Evolutionary conservation across 1,139 yeast genomes (phyloP).

Genomic region (Blastobotrys aristatus): DNA sequence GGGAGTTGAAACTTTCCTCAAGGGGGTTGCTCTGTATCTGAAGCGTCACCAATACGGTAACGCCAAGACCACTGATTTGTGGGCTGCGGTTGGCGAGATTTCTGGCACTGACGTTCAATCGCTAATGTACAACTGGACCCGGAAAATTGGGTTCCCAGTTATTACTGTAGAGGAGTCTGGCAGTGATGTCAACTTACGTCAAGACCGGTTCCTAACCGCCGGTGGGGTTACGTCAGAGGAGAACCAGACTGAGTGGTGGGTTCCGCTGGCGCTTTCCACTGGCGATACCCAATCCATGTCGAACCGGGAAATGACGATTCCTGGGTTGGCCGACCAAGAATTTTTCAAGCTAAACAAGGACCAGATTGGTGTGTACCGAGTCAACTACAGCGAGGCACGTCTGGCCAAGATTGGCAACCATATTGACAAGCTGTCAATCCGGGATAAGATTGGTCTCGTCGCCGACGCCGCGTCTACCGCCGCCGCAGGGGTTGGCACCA

Average conservation of each 20-base stretch:
- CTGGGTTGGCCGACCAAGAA: constrained; percentile 36
- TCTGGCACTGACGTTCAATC: constrained; percentile 67
- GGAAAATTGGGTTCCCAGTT: constrained; percentile 79
- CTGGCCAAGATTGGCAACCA: constrained; percentile 37
- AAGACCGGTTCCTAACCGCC: constrained; percentile 70
- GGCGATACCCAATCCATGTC: constrained; percentile 54
- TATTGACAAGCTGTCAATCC: constrained; percentile 44
- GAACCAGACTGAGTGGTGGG: constrained; percentile 70
- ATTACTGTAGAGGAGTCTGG: constrained; percentile 50
- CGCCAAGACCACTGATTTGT: constrained; percentile 73
- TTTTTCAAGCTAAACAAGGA: constrained; percentile 78
- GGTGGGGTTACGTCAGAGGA: constrained; percentile 76
- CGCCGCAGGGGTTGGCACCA: constrained; percentile 51
- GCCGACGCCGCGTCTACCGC: constrained; percentile 62
- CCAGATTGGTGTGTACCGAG: constrained; percentile 78
- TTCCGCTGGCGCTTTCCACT: constrained; percentile 64
- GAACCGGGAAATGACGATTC: constrained; percentile 47
- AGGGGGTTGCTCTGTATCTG: constrained; percentile 73
- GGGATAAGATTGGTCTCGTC: constrained; percentile 62
- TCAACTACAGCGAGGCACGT: constrained; percentile 55
- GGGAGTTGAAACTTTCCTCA: constrained; percentile 68
- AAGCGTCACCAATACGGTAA: constrained; percentile 67
- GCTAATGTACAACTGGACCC: constrained; percentile 80
- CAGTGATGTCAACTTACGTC: constrained; percentile 49
- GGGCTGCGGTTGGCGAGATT: constrained; percentile 70